Base-by-base conservation (phyloP, 441 rosid species). In the Pelargonium myrrhifolium region DNA sequence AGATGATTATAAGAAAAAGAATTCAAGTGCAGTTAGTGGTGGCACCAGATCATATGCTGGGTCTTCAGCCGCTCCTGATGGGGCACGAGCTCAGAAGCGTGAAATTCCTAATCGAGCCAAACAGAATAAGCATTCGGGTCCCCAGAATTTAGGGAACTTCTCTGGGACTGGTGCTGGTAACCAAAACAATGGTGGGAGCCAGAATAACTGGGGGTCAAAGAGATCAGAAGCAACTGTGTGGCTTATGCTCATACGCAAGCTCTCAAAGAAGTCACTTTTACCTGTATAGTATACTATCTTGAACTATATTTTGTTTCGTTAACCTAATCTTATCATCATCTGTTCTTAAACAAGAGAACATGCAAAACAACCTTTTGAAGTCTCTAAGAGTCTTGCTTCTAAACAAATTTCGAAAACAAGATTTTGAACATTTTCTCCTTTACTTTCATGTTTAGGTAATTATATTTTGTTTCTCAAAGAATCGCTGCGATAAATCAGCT, bases 381-480 rank as follows among this genome's bases (percentile, higher is more conserved):
- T 8, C 21, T 56, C 62, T 20, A 56, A 20, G 21, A 21, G 62
- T 9, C 28, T 9, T 56, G 62, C 60, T 56, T 55, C 62, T 4
- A 11, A 56, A 56, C 62, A 20, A 56, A 56, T 20, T 56, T 56
- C 21, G 62, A 56, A 22, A 56, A 56, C 31, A 56, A 4, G 11
- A 56, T 22, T 56, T 10, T 55, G 60, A 56, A 56, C 31, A 20
- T 56, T 56, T 56, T 56, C 21, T 56, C 62, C 22, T 56, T 20
- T 31, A 20, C 14, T 56, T 56, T 56, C 18, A n/a, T 74, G 35
- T 28, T 66, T 77, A 93, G 99, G 97, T 87, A 71, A 85, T 93
- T 75, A 81, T 94, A 75, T 94, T 94, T 83, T 89, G 96, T 79
- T 89, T 94, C 89, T 94, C 99, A 12, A 94, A 94, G 91, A 88